Evolutionary conservation across 179 eudicot genomes (phyloP), one percentile per base, ranked within the genome.

Genomic region (Actinidia chinensis): DNA sequence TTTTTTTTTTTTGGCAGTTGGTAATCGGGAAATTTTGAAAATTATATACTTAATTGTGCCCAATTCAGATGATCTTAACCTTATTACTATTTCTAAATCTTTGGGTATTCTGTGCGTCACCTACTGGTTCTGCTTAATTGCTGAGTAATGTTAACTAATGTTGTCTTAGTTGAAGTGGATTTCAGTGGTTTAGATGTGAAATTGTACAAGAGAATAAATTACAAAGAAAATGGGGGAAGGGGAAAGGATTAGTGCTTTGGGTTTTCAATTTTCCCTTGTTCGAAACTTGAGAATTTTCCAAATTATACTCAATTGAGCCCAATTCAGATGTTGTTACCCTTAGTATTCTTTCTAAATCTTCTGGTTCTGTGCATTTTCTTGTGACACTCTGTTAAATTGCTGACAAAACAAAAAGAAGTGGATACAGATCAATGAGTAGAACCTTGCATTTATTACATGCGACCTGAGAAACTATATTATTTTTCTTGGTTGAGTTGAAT

Each of bases 1-100:
- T 33, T 68, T 75, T 51, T 7, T 33, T 40, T 67, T 18, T 76
- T 20, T 8, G 4, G 51, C 60, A 46, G 56, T 75, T 75, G 60
- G 60, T 14, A 5, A 4, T 51, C 17, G 55, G 17, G 28, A 74
- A 7, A 8, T n/a, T n/a, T 51, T 12, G 33, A 5, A 40, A 73
- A n/a, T 36, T n/a, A n/a, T 18, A 13, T n/a, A 20, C 55, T 44
- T 47, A 46, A 12, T 48, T 54, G 58, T 3, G 17, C 58, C 58
- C 6, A 14, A 54, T 54, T 54, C 58, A n/a, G n/a, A n/a, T n/a
- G n/a, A n/a, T n/a, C n/a, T n/a, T n/a, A n/a, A n/a, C n/a, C n/a
- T n/a, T n/a, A n/a, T n/a, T n/a, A 54, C 17, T 4, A n/a, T 54
- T 54, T 54, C 58, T n/a, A n/a, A n/a, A 13, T 54, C 17, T 54